Evolutionary conservation across 352 stramenopile species (phyloP), one percentile per base, ranked within the genome.

Genomic region (Phytophthora boehmeriae): DNA sequence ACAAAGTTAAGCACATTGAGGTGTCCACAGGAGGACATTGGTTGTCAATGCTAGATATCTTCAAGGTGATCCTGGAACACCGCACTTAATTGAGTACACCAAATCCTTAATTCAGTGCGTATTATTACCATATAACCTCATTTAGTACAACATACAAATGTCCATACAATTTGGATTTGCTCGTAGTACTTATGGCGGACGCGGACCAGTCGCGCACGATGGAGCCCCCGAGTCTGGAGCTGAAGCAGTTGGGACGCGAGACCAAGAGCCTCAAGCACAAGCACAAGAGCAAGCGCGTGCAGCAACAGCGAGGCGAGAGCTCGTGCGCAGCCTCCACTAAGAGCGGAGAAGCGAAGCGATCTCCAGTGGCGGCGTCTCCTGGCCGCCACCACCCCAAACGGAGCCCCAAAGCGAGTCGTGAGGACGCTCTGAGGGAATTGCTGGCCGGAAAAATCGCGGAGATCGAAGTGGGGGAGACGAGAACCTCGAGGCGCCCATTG

Each of bases 201-300:
- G 55, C 32, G 27, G 54, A 66, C 50, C 47, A 69, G 48, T 39
- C 58, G 45, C 59, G 54, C 43, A 36, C 14, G 30, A 64, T 68
- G 57, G 63, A 70, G 49, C 25, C 35, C 9, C 45, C 63, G 39
- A 71, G 44, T 28, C 75, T 92, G 50, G 80, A 90, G 76, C 76
- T 89, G 47, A 89, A 88, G 76, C 80, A 76, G 71, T 71, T 77
- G 13, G 60, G 48, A 8, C 76, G 76, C 28, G 76, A 76, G 48
- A 70, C 64, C 44, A 93, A 90, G 67, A 93, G 51, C 54, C 82
- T 95, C 54, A 92, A 91, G 66, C 83, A 93, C 75, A 95, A 93
- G 76, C 69, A 78, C 60, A 94, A 92, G 71, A 80, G 76, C 61
- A 89, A 90, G 67, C 68, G 78, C 0, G 6, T 57, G 51, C 71